Evolutionary conservation across 2,329 filamentous ascomycete species (phyloP), one percentile per base, ranked within the genome.

Genomic region (Thermochaetoides dissita): DNA sequence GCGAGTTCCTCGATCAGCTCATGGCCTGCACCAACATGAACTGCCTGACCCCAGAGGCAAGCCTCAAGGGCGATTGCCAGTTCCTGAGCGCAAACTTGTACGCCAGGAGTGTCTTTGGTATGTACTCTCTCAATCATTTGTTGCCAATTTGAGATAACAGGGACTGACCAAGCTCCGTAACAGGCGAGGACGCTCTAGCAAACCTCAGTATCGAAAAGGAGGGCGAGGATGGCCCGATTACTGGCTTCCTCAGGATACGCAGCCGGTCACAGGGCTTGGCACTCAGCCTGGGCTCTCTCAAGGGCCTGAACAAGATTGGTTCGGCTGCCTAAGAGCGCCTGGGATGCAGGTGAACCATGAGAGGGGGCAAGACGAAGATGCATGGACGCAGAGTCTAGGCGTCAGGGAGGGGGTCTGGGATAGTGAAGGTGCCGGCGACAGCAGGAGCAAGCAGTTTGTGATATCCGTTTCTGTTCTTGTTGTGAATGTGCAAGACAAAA

Each of bases 21-120:
- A 96, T 96, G 91, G 86, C 87, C 47, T 89, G 84, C 61, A 98
- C 91, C 41, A 96, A 98, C 64, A 98, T 98, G 91, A 91, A 81
- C 61, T 98, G 91, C 62, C 67, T 98, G 56, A 98, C 91, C 6
- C 91, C 91, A 3, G 91, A 96, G 58, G 91, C 89, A 24, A 94
- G 87, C 46, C 74, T 98, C 61, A 89, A 94, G 71, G 91, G 91
- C 40, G 91, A 98, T 57, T 98, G 91, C 60, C 88, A 95, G 59
- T 98, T 98, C 71, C 64, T 98, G 61, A 95, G 88, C 58, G 91
- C 91, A 12, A 98, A 98, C 57, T 66, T 98, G 34, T 98, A 98
- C 58, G 91, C 91, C 48, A 79, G 86, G 55, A 96, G 88, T 60
- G 89, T 98, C 39, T 98, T 98, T 62, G 91, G 91, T 98, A 81